phyloP scores from a whole-genome alignment of 108 stramenopile genomes.

The Stephanodiscus minutulus region DNA sequence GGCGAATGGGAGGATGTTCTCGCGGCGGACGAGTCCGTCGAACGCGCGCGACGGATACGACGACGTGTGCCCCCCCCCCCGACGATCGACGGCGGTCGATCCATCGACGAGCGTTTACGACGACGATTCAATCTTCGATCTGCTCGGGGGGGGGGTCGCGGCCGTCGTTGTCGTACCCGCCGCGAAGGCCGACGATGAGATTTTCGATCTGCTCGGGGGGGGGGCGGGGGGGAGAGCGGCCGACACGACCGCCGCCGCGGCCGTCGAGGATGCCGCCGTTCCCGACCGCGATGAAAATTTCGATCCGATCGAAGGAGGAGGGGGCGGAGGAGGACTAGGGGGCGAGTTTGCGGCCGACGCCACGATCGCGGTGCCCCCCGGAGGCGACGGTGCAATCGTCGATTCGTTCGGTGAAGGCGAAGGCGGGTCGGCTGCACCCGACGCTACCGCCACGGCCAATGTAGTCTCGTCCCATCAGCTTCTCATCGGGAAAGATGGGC shows the following conservation, averaged over 20 bases:
- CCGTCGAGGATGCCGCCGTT: not conserved
- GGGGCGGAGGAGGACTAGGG: too few relatives aligned
- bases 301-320: too few relatives aligned
- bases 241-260: too few relatives aligned
- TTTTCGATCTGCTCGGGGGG: not conserved
- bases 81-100: not conserved
- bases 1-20: too few relatives aligned
- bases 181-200: not conserved
- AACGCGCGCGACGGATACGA: too few relatives aligned
- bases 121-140: not conserved
- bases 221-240: not conserved
- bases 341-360: not conserved
- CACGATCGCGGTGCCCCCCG: not conserved
- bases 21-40: too few relatives aligned
- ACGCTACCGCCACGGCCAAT: not conserved
- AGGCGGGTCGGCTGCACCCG: not conserved
- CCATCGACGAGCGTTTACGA: not conserved
- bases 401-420: not conserved
- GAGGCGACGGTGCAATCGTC: not conserved
- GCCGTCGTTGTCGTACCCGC: not conserved
- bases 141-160: not conserved
- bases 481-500: not conserved
- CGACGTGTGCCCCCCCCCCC: too few relatives aligned
- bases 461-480: not conserved
- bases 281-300: not conserved